Evolutionary conservation across 176 grass and related monocot species (phyloP), one percentile per base, ranked within the genome.

Genomic region (Oryza officinalis): DNA sequence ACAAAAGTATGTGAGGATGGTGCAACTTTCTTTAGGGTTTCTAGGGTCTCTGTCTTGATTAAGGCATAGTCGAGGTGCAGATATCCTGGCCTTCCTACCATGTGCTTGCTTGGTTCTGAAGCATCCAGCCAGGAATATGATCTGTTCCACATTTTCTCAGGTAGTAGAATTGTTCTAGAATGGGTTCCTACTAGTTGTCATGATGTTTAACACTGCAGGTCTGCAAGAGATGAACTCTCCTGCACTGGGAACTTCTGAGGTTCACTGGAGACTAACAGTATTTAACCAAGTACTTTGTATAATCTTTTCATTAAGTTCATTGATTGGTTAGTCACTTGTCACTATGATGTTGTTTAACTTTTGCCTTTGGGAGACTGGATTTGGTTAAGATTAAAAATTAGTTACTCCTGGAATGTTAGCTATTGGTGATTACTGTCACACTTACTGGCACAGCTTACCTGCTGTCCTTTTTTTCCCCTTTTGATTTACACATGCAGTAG

Each of bases 101-200:
- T 79, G 72, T 75, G 75, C 75, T 63, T 73, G 60, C 79, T 90
- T 87, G 75, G 63, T 90, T 87, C n/a, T 70, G 75, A 80, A 90
- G 80, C 74, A 78, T 83, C 59, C 30, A 18, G 72, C 9, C 67
- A 86, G 73, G 35, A 57, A 65, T 50, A 72, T 15, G 17, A 45
- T 52, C 12, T 31, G n/a, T n/a, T n/a, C n/a, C n/a, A n/a, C n/a
- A n/a, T n/a, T n/a, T n/a, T n/a, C n/a, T n/a, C n/a, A n/a, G n/a
- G n/a, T n/a, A n/a, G n/a, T n/a, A n/a, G n/a, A n/a, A n/a, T n/a
- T n/a, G n/a, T n/a, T n/a, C n/a, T n/a, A n/a, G n/a, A n/a, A n/a
- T n/a, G n/a, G n/a, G n/a, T n/a, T n/a, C n/a, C n/a, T n/a, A n/a
- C n/a, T n/a, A n/a, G n/a, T n/a, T n/a, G n/a, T n/a, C n/a, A n/a